Base-by-base conservation (phyloP, 2,329 filamentous ascomycete genomes). In the Stachybotrys chlorohalonatus region DNA sequence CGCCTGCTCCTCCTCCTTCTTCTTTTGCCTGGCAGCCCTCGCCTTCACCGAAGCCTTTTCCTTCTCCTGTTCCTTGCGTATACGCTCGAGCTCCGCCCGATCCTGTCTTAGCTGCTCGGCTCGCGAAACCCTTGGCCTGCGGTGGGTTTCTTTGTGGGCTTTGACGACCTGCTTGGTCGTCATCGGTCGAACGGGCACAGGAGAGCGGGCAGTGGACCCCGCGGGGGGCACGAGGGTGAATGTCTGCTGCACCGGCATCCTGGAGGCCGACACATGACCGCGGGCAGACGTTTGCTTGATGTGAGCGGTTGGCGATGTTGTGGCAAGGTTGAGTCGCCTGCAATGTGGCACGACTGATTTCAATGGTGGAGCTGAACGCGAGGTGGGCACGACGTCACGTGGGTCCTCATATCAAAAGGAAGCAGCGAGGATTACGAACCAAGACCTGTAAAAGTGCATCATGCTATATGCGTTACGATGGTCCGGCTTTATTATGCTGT, bases 61-160 rank as follows among this genome's bases (percentile, higher is more conserved):
- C 64, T 73, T 76, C 61, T 78, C 78, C 30, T 76, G 71, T 61
- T 79, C 78, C 62, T 75, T 75, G 5, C 74, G 69, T 42, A 81
- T 80, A n/a, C 76, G 71, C 55, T 82, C 79, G 59, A 81, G 79
- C 57, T 84, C 79, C 48, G 70, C 72, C 30, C 64, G 69, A 51
- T 78, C 74, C 50, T 70, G 66, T 32, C 66, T 64, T n/a, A 62
- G 56, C 46, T 57, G 69, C 65, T 80, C 58, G 60, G 68, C 66
- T 70, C 69, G 59, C 60, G 71, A 64, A 73, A 80, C 55, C 66
- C 63, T 60, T 15, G 71, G 68, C 2, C 55, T 59, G 13, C 66
- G 64, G 31, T 65, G 73, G 30, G 69, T 62, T 0, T 64, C 64
- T 54, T 68, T 66, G 60, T 75, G 69, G 9, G 70, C 70, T 45